These are phyloP conservation scores for Astrothelium subdiscretum DNA, from an alignment of 495 filamentous ascomycete genomes.

Conservation along the genomic window DNA sequence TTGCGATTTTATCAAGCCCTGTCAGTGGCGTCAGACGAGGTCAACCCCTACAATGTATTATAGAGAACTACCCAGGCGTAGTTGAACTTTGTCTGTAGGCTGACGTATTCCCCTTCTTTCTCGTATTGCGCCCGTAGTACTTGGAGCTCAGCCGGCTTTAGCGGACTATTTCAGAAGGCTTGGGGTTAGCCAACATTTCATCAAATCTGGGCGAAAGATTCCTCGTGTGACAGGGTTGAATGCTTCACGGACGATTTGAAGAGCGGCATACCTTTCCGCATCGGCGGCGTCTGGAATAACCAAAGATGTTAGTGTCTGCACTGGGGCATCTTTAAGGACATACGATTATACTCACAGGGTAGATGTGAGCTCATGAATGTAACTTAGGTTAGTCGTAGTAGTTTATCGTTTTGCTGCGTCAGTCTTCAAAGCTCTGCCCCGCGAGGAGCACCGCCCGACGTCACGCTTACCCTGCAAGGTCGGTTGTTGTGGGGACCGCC, in stretches of 20 bases:
- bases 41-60: not conserved
- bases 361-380: not conserved
- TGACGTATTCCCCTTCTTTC: conserved; percentile 91
- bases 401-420: not conserved
- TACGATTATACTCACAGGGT: not conserved
- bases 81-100: conserved; percentile 98
- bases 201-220: not conserved
- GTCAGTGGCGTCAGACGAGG: not conserved
- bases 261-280: conserved; percentile 67
- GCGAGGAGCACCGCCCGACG: not conserved
- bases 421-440: not conserved
- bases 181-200: conserved; percentile 7
- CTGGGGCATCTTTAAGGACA: not conserved
- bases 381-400: not conserved
- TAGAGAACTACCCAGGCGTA: conserved; percentile 72
- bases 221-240: not conserved
- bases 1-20: conserved; percentile 93
- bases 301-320: conserved; percentile 7
- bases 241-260: not conserved
- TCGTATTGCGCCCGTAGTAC: conserved; percentile 89
- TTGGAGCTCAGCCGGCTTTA: conserved; percentile 80
- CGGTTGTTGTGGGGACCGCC: not conserved
- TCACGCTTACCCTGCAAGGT: not conserved
- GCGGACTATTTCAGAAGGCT: conserved; percentile 44
- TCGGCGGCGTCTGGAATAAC: conserved; percentile 83